Base-by-base conservation (phyloP, 2,329 filamentous ascomycete species). In the Sphaerulina musiva region DNA sequence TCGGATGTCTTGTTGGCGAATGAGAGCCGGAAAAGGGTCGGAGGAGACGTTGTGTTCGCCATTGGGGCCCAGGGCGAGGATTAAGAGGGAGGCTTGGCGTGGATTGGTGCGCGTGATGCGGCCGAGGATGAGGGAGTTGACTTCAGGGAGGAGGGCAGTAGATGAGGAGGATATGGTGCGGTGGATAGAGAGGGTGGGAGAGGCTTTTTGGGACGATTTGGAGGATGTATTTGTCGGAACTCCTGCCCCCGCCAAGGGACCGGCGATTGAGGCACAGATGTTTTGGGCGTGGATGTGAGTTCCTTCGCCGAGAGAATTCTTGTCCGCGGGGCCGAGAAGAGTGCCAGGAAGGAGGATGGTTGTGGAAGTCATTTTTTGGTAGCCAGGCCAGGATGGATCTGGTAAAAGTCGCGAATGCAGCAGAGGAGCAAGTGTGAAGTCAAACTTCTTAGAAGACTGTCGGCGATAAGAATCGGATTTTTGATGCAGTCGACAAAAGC, bases 31-130 rank as follows among this genome's bases (percentile, higher is more conserved):
- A 44, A 70, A 66, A 10, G 66, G 49, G 26, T 69, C 66, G 36
- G 54, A 56, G 46, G 57, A 62, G 41, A 63, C 58, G 31, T 51
- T 51, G 45, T 62, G 57, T 40, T 63, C 59, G 55, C 64, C 66
- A 6, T 54, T 53, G 31, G 84, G 78, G 54, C 87, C 83, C 26
- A 96, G 86, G 55, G 92, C 86, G 56, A 95, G 80, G 62, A 97
- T 96, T 20, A 86, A 85, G 51, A 95, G 85, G 26, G 85, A 86
- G 5, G 89, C 91, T 74, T 95, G 90, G 58, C 87, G 83, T 45
- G 88, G 86, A 70, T 87, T 86, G 53, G 96, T 85, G 46, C 92
- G 85, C 36, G 89, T 89, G 40, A 98, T 88, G 36, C 87, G 83
- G 59, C 88, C 90, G 39, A 98, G 80, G 39, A 97, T 89, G 12